Evolutionary conservation across 768 basidiomycete species (phyloP), one percentile per base, ranked within the genome.

Genomic region (Kwoniella botswanensis): DNA sequence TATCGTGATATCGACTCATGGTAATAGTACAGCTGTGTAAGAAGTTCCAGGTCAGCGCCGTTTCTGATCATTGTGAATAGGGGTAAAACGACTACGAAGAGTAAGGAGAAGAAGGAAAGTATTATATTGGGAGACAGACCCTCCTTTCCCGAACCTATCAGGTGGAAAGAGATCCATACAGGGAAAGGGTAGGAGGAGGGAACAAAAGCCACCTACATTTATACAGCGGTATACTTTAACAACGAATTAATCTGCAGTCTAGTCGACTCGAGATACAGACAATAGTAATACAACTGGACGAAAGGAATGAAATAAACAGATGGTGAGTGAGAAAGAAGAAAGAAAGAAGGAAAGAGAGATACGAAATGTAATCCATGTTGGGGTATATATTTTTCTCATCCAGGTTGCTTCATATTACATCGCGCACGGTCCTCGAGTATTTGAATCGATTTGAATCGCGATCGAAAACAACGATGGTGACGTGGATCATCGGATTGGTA

Each of bases 1-100:
- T 46, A 22, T 63, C 63, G 41, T 64, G 43, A 56, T 70, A 70
- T 42, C 68, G 68, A 62, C 44, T 43, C 68, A 70, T 64, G 7
- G 29, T 58, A 57, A 29, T 13, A 10, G 22, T 24, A 65, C 46
- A 64, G 21, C 59, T 64, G 46, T 17, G 46, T 50, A 10, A 18
- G 46, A 15, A 35, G 35, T 35, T 35, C 6, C 35, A 12, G 12
- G 13, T 50, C 46, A 50, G 46, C 46, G 4, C 13, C 18, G 46
- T 10, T 18, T 13, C 46, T 17, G 13, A 15, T 17, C 4, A 6
- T 50, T 4, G 18, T 13, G 35, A 35, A 61, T n/a, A 10, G 35
- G 29, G 59, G 12, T 50, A 15, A 18, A 15, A 50, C 3, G 46
- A 18, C 4, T 13, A 50, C 3, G 10, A 50, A 18, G 46, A 18